Base-by-base conservation (phyloP, 495 filamentous ascomycete species). In the Tuber umbilicatum region DNA sequence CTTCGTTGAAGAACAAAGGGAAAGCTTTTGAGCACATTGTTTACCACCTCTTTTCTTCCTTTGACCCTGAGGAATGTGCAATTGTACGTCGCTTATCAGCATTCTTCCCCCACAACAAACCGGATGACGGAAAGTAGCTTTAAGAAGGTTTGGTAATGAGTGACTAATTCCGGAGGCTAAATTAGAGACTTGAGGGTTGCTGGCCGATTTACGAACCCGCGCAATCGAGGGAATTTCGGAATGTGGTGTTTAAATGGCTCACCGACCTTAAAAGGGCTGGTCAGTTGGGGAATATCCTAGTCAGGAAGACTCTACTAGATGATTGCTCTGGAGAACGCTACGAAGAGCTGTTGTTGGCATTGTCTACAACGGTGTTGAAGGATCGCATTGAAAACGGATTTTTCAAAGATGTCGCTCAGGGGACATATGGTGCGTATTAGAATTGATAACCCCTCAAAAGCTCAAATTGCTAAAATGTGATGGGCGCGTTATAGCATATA, bases 1-100 rank as follows among this genome's bases (percentile, higher is more conserved):
- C 78, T 42, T 82, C 81, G 6, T 71, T 79, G 12, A 80, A 83
- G 64, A 82, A 82, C 74, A 82, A 82, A 69, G 72, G 78, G 27
- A 82, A 80, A 75, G 78, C 81, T 35, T 82, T 82, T 70, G 81
- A 82, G 67, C 78, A 82, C 69, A 81, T 82, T 27, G 73, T 80
- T 19, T 73, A 79, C 55, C 81, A 82, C 69, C 81, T 82, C 9
- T 75, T 78, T 41, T 47, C 73, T 60, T 75, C 68, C 43, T 79
- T 82, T 60, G 71, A 82, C 23, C 80, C 78, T 19, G 77, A 80
- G 19, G 81, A 82, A 75, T 82, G 81, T 72, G 75, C 50, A 23
- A 67, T 72, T 74, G 81, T 82, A 82, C 45, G 75, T 69, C 39
- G 40, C 38, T 70, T 70, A 55, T 64, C 55, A 64, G 27, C 55